A percentile compares a stretch with the other conserved stretches of the same genome.
Conservation (phyloP, 192 early-diverging fungal species). For the Rhizoclosmatium globosum region DNA sequence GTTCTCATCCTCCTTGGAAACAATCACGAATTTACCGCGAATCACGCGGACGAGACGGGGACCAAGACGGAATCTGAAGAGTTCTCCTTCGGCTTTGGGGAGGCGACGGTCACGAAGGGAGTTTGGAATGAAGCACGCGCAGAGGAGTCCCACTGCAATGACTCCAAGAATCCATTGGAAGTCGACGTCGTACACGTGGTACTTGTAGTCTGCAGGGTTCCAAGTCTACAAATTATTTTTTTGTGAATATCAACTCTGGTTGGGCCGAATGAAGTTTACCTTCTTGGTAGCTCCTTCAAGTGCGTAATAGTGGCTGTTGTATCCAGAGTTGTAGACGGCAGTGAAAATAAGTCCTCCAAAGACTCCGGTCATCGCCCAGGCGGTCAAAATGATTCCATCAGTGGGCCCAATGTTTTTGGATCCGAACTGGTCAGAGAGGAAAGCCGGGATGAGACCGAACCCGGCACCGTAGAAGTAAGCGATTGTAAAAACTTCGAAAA, state of each 20-base stretch:
- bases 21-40: conserved; percentile 36
- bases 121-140: conserved; percentile 66
- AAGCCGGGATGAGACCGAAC: conserved; percentile 79
- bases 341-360: conserved; percentile 77
- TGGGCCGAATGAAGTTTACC: not conserved
- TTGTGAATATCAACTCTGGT: not conserved
- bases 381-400: conserved; percentile 79
- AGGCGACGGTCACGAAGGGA: conserved; percentile 71
- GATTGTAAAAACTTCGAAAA: conserved; percentile 68
- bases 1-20: conserved; percentile 58
- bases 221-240: conserved; percentile 39
- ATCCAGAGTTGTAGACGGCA: conserved; percentile 57
- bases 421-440: conserved; percentile 83
- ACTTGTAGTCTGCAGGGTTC: conserved; percentile 60
- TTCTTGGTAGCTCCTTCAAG: conserved; percentile 41
- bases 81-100: conserved; percentile 68
- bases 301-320: conserved; percentile 45
- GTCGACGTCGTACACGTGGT: conserved; percentile 57
- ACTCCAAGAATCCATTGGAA: conserved; percentile 77
- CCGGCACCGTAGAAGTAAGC: conserved; percentile 80
- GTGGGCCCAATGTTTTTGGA: conserved; percentile 77
- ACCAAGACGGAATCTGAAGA: conserved; percentile 57
- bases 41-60: conserved; percentile 57
- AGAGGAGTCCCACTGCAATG: conserved; percentile 63
- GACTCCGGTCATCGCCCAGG: conserved; percentile 80